A percentile compares a stretch with the other conserved stretches of the same genome.
phyloP scores from a whole-genome alignment of 306 rosid species.

The Neltuma alba region DNA sequence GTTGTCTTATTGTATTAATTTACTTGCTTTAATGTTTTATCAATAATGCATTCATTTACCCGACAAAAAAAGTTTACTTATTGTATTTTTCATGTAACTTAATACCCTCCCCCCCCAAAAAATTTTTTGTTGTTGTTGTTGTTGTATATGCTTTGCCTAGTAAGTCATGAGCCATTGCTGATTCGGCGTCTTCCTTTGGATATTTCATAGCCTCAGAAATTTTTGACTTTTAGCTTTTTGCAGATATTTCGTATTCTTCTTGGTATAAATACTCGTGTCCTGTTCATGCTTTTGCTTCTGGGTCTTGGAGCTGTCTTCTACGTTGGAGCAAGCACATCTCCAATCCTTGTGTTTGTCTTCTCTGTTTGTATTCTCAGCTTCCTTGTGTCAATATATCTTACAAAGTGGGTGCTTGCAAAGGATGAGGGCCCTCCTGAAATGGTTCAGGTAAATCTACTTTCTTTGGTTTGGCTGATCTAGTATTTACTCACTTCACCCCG shows the following conservation, averaged over 20 bases:
- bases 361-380: conserved; percentile 89
- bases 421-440: conserved; percentile 99
- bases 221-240: conserved; percentile 29
- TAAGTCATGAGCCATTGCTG: background rate
- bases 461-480: conserved; percentile 26
- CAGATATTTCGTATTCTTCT: conserved; percentile 83
- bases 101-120: background rate
- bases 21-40: conserved; percentile 15
- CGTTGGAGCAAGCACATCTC: conserved; percentile 88
- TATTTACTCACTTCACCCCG: background rate
- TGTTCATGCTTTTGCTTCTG: conserved; percentile 64
- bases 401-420: conserved; percentile 95
- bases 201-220: conserved; percentile 12
- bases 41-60: background rate
- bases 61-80: background rate
- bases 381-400: conserved; percentile 71
- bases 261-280: conserved; percentile 77
- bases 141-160: conserved; percentile 1
- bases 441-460: conserved; percentile 77
- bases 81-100: conserved; percentile 2
- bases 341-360: conserved; percentile 86
- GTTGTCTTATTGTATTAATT: conserved; percentile 1
- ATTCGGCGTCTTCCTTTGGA: background rate
- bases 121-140: background rate
- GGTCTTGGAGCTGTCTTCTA: conserved; percentile 80